phyloP scores from a whole-genome alignment of 345 rosid genomes.

The Arabidopsis suecica region DNA sequence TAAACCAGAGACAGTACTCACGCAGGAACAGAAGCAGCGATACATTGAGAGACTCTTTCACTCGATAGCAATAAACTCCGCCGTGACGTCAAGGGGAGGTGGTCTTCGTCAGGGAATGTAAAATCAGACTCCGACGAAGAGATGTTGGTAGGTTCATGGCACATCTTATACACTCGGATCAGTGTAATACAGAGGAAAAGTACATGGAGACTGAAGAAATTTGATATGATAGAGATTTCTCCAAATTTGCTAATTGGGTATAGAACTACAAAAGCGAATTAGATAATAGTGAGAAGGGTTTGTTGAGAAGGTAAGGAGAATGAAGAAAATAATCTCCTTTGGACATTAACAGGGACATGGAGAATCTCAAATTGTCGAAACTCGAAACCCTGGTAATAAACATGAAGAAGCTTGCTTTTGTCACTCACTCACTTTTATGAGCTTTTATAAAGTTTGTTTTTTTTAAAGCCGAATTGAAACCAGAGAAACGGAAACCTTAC shows the following conservation, averaged over 20 bases:
- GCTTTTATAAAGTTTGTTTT: no score
- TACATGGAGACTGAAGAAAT: background rate
- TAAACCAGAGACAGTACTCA: constrained; percentile 27
- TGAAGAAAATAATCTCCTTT: constrained; percentile 33
- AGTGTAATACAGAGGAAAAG: constrained; percentile 14
- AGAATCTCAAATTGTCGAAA: constrained; percentile 21
- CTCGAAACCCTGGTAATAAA: constrained; percentile 10
- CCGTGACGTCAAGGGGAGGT: constrained; percentile 37
- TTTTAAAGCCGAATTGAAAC: background rate
- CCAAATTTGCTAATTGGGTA: background rate
- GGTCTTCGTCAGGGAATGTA: constrained; percentile 30
- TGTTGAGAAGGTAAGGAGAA: constrained; percentile 14
- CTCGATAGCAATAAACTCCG: constrained; percentile 31
- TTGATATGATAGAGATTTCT: background rate
- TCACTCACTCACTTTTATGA: background rate
- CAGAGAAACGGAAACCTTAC: constrained; percentile 6
- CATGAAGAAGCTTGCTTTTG: background rate
- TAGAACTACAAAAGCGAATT: background rate
- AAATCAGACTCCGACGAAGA: constrained; percentile 5
- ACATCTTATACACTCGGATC: constrained; percentile 36
- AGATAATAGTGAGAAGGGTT: constrained; percentile 1
- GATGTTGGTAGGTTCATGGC: constrained; percentile 30
- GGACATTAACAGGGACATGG: constrained; percentile 16
- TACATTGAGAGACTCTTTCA: constrained; percentile 25
- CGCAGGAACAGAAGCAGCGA: constrained; percentile 27